A percentile compares a stretch with the other conserved stretches of the same genome.
Evolutionary conservation across 2,329 filamentous ascomycete genomes (phyloP).

Genomic region (Westerdykella sp.): DNA sequence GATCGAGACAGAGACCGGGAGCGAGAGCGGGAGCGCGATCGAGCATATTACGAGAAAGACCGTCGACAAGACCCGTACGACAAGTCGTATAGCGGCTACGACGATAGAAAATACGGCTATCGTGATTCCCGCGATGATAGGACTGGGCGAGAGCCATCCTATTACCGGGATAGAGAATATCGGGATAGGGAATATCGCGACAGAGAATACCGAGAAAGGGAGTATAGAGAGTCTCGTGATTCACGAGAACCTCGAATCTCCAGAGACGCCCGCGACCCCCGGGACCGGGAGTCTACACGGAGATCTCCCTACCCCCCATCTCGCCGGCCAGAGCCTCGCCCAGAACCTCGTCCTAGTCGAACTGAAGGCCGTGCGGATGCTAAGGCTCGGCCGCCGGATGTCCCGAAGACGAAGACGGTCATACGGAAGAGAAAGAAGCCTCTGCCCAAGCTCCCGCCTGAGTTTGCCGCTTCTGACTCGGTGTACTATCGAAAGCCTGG

Average conservation of each 20-base stretch:
- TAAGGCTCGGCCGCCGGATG: slow-evolving; percentile 24
- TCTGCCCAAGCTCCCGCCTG: slow-evolving; percentile 62
- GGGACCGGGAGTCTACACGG: slow-evolving; percentile 15
- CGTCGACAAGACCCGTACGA: slow-evolving; percentile 17
- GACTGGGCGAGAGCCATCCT: slow-evolving; percentile 16
- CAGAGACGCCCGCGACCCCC: slow-evolving; percentile 8
- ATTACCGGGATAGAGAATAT: slow-evolving; percentile 14
- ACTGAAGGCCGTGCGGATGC: slow-evolving; percentile 32
- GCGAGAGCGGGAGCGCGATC: slow-evolving; percentile 29
- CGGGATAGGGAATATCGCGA: slow-evolving; percentile 17
- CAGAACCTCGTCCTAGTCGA: slow-evolving; percentile 22
- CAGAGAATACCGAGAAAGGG: slow-evolving; percentile 10
- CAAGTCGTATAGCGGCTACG: slow-evolving; percentile 11
- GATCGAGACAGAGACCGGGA: slow-evolving; percentile 38
- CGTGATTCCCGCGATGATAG: slow-evolving; percentile 6
- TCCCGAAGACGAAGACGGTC: slow-evolving; percentile 50
- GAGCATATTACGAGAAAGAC: slow-evolving; percentile 40
- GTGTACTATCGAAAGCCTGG: slow-evolving; percentile 93
- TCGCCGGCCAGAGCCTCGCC: slow-evolving; percentile 23
- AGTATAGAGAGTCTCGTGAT: slow-evolving; percentile 19
- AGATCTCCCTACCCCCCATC: slow-evolving; percentile 22
- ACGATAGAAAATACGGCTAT: slow-evolving; percentile 9
- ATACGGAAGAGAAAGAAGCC: slow-evolving; percentile 65
- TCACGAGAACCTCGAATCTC: slow-evolving; percentile 9
- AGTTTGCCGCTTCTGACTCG: slow-evolving; percentile 73